Conservation (phyloP, 2,329 filamentous ascomycete species). For the Herpomyces periplanetae region DNA sequence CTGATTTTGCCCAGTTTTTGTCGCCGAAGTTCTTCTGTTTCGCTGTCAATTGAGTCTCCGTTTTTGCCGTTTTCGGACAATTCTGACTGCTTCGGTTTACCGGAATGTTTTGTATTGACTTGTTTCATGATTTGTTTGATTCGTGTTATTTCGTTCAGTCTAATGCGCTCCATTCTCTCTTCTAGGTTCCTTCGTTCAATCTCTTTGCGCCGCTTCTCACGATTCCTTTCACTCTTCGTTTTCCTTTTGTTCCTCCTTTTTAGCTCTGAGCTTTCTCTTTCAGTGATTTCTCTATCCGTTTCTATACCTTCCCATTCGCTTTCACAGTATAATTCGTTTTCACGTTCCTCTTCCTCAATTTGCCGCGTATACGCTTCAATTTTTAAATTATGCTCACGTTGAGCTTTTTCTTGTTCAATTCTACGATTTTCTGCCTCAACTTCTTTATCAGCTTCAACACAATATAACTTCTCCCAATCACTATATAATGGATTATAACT, state of each 20-base stretch:
- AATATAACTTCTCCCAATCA: constrained; percentile 42
- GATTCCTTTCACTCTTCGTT: constrained; percentile 50
- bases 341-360: constrained; percentile 27
- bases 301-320: constrained; percentile 68
- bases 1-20: no score
- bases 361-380: constrained; percentile 31
- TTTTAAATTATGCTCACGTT: constrained; percentile 23
- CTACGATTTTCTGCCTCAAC: constrained; percentile 39
- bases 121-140: no score
- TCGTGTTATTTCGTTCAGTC: constrained; percentile 24
- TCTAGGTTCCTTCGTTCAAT: constrained; percentile 30
- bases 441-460: constrained; percentile 33
- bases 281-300: constrained; percentile 25
- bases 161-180: constrained; percentile 34
- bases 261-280: constrained; percentile 12
- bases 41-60: no score
- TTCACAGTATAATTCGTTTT: constrained; percentile 48
- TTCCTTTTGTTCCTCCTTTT: constrained; percentile 38
- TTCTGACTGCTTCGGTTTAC: no score
- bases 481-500: constrained; percentile 71
- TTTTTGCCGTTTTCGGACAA: no score
- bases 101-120: no score
- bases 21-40: no score
- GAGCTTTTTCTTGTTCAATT: constrained; percentile 21
- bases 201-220: constrained; percentile 48